A percentile compares a stretch with the other conserved stretches of the same genome.
phyloP scores from a whole-genome alignment of 1,139 yeast species.

The Geotrichum carabidarum region DNA sequence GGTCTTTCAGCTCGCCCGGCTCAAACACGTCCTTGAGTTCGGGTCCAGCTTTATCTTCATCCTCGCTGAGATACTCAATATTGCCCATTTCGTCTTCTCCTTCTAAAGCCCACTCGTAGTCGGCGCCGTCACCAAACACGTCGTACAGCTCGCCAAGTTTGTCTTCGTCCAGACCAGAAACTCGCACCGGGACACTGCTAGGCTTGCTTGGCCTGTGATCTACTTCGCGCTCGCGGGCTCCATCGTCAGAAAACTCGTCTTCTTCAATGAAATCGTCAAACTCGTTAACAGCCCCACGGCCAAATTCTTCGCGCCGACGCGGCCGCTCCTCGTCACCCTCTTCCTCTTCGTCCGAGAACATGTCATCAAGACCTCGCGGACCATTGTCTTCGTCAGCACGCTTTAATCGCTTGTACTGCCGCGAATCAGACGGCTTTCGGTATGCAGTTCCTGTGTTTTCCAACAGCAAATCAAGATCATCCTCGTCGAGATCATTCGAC shows the following conservation, averaged over 20 bases:
- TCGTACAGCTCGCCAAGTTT: slow-evolving; percentile 89
- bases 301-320: slow-evolving; percentile 20
- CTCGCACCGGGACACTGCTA: slow-evolving; percentile 35
- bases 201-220: slow-evolving; percentile 32
- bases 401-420: slow-evolving; percentile 74
- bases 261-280: slow-evolving; percentile 96
- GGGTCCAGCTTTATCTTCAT: slow-evolving; percentile 46
- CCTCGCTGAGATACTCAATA: slow-evolving; percentile 47
- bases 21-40: slow-evolving; percentile 86
- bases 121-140: slow-evolving; percentile 95
- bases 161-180: slow-evolving; percentile 79
- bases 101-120: slow-evolving; percentile 96
- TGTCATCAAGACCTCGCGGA: slow-evolving; percentile 36
- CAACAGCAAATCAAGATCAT: slow-evolving; percentile 83
- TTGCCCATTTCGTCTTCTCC: slow-evolving; percentile 42
- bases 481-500: slow-evolving; percentile 81
- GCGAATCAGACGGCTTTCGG: slow-evolving; percentile 23
- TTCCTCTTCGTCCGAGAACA: slow-evolving; percentile 40
- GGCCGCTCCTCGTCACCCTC: slow-evolving; percentile 51
- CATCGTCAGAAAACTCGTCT: slow-evolving; percentile 89
- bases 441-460: slow-evolving; percentile 72
- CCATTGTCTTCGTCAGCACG: slow-evolving; percentile 41
- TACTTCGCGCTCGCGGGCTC: slow-evolving; percentile 34
- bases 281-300: slow-evolving; percentile 52
- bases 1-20: slow-evolving; percentile 83